These are phyloP conservation scores for Rhizomucor pusillus DNA, from an alignment of 371 early-diverging fungal species.

Conservation along the genomic window DNA sequence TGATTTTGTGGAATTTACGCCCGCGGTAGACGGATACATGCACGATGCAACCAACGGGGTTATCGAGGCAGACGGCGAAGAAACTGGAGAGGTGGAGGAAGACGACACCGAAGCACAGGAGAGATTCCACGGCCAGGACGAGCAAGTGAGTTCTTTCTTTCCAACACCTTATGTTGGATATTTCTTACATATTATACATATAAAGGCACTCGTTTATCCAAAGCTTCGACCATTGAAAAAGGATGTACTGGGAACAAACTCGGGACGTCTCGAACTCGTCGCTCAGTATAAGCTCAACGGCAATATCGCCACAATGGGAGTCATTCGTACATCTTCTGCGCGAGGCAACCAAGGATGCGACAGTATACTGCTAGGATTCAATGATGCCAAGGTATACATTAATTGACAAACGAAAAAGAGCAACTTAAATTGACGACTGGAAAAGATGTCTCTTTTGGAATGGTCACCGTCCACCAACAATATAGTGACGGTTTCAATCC, in stretches of 20 bases:
- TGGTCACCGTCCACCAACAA: constrained; percentile 75
- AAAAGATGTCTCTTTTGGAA: constrained; percentile 88
- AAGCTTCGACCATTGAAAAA: constrained; percentile 36
- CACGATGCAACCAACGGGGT: background rate
- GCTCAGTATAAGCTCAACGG: constrained; percentile 80
- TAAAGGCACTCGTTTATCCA: constrained; percentile 42
- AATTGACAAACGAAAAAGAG: background rate
- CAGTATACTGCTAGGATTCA: constrained; percentile 80
- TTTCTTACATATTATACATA: background rate
- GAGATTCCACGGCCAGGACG: constrained; percentile 22
- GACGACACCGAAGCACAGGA: constrained; percentile 14
- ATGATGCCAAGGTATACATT: constrained; percentile 85
- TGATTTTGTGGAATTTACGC: constrained; percentile 66
- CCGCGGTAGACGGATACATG: constrained; percentile 1
- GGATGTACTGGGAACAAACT: constrained; percentile 31
- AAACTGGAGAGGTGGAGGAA: constrained; percentile 6
- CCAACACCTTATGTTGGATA: background rate
- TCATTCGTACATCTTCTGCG: constrained; percentile 67
- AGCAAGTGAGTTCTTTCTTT: constrained; percentile 17
- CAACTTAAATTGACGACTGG: background rate
- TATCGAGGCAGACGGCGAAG: background rate
- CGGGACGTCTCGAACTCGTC: constrained; percentile 74
- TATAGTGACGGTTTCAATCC: constrained; percentile 91
- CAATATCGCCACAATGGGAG: constrained; percentile 74
- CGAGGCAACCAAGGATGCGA: constrained; percentile 73